These are phyloP conservation scores for Platanthera guangdongensis DNA, from an alignment of 106 monocot genomes.

Conservation along the genomic window DNA sequence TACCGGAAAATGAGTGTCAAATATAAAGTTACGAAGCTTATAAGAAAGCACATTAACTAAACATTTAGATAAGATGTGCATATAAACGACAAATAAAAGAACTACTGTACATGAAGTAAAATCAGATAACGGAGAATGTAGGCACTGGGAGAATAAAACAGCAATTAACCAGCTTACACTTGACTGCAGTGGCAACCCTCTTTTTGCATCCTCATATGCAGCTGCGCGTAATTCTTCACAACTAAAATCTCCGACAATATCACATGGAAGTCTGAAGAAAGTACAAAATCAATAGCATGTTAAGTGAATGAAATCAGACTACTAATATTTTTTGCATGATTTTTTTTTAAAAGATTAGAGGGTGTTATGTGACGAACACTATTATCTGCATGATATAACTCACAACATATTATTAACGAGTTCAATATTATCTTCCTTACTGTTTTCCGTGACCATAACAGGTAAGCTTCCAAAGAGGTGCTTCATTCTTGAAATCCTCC, in stretches of 20 bases:
- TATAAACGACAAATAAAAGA: not conserved
- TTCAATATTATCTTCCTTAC: constrained; percentile 26
- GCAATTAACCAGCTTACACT: constrained; percentile 48
- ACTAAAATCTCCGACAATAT: constrained; percentile 75
- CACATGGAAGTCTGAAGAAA: constrained; percentile 57
- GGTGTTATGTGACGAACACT: not conserved
- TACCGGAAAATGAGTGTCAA: too few relatives aligned
- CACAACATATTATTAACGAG: not conserved
- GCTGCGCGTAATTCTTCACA: constrained; percentile 76
- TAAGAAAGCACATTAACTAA: not conserved
- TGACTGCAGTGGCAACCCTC: constrained; percentile 59
- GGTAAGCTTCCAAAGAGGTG: constrained; percentile 83
- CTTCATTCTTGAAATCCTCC: constrained; percentile 83
- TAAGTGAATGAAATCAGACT: not conserved
- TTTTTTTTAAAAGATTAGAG: not conserved
- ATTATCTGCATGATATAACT: not conserved
- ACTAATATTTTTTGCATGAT: not conserved
- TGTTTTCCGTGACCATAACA: constrained; percentile 75
- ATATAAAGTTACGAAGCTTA: too few relatives aligned
- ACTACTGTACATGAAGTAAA: constrained; percentile 1
- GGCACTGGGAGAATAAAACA: not conserved
- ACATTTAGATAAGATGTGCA: not conserved
- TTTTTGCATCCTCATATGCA: constrained; percentile 84
- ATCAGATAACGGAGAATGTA: not conserved
- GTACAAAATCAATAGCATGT: constrained; percentile 9